phyloP scores from a whole-genome alignment of 345 rosid genomes.

The Eucalyptus caleyi region DNA sequence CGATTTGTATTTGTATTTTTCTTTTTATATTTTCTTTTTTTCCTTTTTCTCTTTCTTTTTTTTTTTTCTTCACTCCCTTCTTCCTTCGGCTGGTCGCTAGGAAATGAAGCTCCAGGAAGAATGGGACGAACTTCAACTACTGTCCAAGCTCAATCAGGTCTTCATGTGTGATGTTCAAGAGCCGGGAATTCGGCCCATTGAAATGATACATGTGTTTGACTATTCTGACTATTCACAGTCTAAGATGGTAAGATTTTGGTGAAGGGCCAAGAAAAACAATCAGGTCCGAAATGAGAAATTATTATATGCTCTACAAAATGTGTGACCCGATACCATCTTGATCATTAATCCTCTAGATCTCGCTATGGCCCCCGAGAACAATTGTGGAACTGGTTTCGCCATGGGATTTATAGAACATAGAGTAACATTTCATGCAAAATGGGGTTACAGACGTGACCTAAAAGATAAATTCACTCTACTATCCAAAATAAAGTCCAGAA shows the following conservation, averaged over 20 bases:
- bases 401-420: neutral
- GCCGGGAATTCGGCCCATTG: neutral
- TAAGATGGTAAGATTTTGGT: neutral
- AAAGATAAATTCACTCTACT: no score
- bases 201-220: neutral
- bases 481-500: no score
- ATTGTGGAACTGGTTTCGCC: neutral
- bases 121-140: neutral
- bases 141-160: neutral
- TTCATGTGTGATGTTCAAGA: neutral
- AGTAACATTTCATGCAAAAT: no score
- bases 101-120: neutral
- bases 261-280: neutral
- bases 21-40: no score
- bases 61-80: no score
- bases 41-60: no score
- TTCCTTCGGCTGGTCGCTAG: rapidly evolving
- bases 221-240: neutral
- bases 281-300: neutral
- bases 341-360: neutral
- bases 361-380: rapidly evolving
- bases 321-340: neutral
- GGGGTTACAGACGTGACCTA: no score
- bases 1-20: no score
- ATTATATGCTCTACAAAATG: neutral